Conservation (phyloP, 768 basidiomycete genomes). For the Lentinula guzmanii region DNA sequence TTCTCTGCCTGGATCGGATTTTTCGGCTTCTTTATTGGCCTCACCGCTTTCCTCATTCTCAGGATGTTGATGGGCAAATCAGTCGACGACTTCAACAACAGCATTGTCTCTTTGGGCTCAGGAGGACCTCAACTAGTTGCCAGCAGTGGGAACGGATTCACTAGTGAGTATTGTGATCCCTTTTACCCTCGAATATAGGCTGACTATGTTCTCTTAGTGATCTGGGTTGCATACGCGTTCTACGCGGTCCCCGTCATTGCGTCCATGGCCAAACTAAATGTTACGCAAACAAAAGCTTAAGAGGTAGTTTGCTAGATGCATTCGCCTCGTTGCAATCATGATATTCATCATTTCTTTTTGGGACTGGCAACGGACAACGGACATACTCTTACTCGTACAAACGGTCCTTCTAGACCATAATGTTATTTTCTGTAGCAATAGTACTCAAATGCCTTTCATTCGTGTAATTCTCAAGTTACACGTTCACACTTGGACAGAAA, state of each 20-base stretch:
- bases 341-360: slow-evolving; percentile 18
- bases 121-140: slow-evolving; percentile 59
- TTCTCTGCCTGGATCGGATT: slow-evolving; percentile 70
- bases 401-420: neutral
- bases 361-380: neutral
- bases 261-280: slow-evolving; percentile 62
- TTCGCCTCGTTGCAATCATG: neutral
- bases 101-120: slow-evolving; percentile 44
- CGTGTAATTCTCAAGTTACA: neutral
- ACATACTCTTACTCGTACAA: neutral
- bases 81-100: slow-evolving; percentile 69
- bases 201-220: slow-evolving; percentile 39
- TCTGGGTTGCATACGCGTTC: slow-evolving; percentile 76
- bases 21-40: slow-evolving; percentile 71
- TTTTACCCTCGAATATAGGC: neutral
- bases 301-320: neutral
- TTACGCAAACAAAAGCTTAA: slow-evolving; percentile 18
- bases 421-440: neutral
- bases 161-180: slow-evolving; percentile 42
- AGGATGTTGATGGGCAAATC: slow-evolving; percentile 83
- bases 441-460: neutral
- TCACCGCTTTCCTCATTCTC: slow-evolving; percentile 63
- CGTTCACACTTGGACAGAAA: no score
- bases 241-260: slow-evolving; percentile 64
- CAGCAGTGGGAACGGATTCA: slow-evolving; percentile 63